Evolutionary conservation across 78 protist species (phyloP), one percentile per base, ranked within the genome.

Genomic region (slime mould (Dictyostelium discoideum)): DNA sequence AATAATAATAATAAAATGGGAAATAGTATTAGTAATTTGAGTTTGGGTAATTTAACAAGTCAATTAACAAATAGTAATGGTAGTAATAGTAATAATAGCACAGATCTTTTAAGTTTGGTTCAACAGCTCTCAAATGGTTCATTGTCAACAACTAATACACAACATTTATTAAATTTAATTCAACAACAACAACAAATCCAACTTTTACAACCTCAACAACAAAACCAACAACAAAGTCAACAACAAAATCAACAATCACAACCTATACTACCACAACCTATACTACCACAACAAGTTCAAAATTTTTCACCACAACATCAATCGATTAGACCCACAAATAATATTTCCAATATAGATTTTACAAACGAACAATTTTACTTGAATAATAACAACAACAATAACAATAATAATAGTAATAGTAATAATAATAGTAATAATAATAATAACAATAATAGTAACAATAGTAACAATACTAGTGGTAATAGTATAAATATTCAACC

Each of bases 141-240:
- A n/a, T 50, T 37, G 18, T 69, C 67, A 48, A 86, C 18, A 13
- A 74, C 50, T 29, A 26, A 24, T 74, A 14, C 57, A 11, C 92
- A 86, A 86, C 37, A 54, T 78, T 42, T 78, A 78, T 40, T 72
- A 78, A 86, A 37, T 72, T 26, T 65, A 65, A 65, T 84, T 24
- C 88, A 84, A 60, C 74, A 69, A 84, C 48, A 65, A 22, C 88
- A 78, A 65, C 88, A 84, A 84, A 48, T 37, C 7, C 85, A 80
- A 48, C 16, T 11, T 24, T 48, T 63, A 22, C 83, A 86, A 50
- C 50, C 14, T 32, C 46, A 63, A 63, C 73, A 65, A 73, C 81
- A 81, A 69, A 81, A 65, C 0, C 73, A 18, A 86, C 85, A 86
- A 77, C 57, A 54, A 57, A 77, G 78, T 11, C 60, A 42, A 86